A percentile compares a stretch with the other conserved stretches of the same genome.
phyloP scores from a whole-genome alignment of 805 yeast species.

The Brettanomyces nanus region DNA sequence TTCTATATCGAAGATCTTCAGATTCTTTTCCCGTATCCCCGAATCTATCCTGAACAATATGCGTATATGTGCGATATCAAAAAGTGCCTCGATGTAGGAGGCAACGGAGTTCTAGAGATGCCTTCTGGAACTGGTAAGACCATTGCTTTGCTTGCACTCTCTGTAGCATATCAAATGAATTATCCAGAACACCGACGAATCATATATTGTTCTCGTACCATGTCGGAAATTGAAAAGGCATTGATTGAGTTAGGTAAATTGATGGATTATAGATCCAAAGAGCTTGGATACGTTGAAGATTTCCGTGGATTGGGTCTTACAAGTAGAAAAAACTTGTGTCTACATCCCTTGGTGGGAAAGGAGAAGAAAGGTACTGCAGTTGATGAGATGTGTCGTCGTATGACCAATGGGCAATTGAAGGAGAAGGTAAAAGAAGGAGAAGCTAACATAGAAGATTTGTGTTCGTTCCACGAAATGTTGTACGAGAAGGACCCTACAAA shows the following conservation, averaged over 20 bases:
- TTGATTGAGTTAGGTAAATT: constrained; percentile 79
- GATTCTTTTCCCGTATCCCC: constrained; percentile 91
- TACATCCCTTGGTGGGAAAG: constrained; percentile 79
- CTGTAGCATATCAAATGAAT: constrained; percentile 89
- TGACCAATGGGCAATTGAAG: constrained; percentile 87
- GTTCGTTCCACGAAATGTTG: constrained; percentile 87
- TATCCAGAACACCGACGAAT: constrained; percentile 93
- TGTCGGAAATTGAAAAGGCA: constrained; percentile 98
- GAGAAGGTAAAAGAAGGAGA: constrained; percentile 53
- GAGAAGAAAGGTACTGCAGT: constrained; percentile 89
- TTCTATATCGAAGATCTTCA: constrained; percentile 94
- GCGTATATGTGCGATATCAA: constrained; percentile 96
- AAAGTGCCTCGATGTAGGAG: constrained; percentile 90
- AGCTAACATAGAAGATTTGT: constrained; percentile 49
- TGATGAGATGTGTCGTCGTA: constrained; percentile 91
- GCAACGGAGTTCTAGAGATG: constrained; percentile 95
- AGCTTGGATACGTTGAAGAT: constrained; percentile 80
- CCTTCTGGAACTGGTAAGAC: constrained; percentile 99
- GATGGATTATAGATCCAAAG: constrained; percentile 80
- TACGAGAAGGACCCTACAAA: constrained; percentile 83
- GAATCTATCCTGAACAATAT: constrained; percentile 96
- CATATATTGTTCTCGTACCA: constrained; percentile 97
- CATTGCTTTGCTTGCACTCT: constrained; percentile 78
- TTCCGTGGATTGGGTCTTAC: constrained; percentile 93
- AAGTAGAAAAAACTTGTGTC: constrained; percentile 86